A percentile compares a stretch with the other conserved stretches of the same genome.
Conservation (phyloP, 179 eudicot genomes). For the Camellia oleifera region DNA sequence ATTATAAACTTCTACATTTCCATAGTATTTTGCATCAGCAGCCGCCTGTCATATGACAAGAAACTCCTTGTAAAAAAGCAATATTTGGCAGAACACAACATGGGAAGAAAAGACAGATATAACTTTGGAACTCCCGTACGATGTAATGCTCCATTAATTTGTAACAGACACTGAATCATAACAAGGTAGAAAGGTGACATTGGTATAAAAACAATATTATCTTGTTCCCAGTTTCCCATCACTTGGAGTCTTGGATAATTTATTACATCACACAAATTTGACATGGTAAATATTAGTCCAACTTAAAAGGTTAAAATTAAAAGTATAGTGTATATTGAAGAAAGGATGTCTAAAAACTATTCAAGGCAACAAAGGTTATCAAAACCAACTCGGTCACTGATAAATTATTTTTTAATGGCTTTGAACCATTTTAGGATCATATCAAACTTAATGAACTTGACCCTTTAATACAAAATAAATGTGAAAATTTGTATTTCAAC, state of each 20-base stretch:
- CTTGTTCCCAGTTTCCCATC: neutral
- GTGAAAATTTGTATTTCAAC: too few relatives aligned
- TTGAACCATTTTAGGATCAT: too few relatives aligned
- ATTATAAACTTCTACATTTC: constrained; percentile 68
- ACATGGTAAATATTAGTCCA: neutral
- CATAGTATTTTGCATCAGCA: constrained; percentile 95
- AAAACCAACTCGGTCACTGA: neutral
- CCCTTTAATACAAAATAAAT: too few relatives aligned
- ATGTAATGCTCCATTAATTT: neutral
- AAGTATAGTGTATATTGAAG: neutral
- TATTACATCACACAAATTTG: neutral
- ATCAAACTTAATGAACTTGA: too few relatives aligned
- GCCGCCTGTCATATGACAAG: constrained; percentile 61
- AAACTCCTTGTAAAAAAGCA: constrained; percentile 8
- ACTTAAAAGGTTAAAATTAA: neutral
- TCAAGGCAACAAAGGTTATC: neutral
- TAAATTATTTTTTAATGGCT: too few relatives aligned
- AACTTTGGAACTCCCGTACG: neutral
- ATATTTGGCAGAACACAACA: neutral
- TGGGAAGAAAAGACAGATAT: neutral
- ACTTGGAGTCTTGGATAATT: neutral
- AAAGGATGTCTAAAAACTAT: neutral
- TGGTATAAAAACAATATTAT: neutral
- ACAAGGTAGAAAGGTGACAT: neutral
- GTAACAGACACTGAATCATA: neutral